Percentiles rank a stretch among this genome's conserved stretches.
Conservation (phyloP, 345 rosid genomes). For the Nephelium lappaceum region DNA sequence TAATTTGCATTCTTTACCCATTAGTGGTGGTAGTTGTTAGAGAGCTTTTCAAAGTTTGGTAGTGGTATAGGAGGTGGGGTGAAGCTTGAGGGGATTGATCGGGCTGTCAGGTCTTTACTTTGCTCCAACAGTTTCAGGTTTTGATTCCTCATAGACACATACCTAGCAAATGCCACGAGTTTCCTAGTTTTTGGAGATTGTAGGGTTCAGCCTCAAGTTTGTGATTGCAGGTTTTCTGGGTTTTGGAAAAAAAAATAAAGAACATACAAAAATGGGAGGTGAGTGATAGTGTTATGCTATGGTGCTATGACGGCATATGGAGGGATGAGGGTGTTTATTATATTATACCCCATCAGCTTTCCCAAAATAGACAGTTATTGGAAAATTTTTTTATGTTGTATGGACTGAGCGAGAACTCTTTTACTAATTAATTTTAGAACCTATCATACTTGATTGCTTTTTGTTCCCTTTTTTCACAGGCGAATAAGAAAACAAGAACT, state of each 20-base stretch:
- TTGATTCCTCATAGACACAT: not conserved
- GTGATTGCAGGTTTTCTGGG: not conserved
- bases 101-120: not conserved
- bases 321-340: not conserved
- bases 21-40: not conserved
- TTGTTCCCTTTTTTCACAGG: conserved; percentile 45
- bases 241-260: not conserved
- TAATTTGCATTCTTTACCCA: not conserved
- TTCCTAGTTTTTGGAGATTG: not conserved
- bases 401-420: not conserved
- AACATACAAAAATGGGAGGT: not conserved
- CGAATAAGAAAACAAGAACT: conserved; percentile 86
- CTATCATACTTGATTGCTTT: not conserved
- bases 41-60: not conserved
- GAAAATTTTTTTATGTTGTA: not conserved
- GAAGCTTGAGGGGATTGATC: not conserved
- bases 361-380: not conserved
- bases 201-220: not conserved
- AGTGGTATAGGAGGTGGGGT: not conserved
- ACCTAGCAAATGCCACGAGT: not conserved
- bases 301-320: not conserved
- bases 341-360: not conserved
- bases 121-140: not conserved
- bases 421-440: not conserved
- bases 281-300: not conserved